phyloP scores from a whole-genome alignment of 768 basidiomycete genomes.

The Nidula microcarpa region DNA sequence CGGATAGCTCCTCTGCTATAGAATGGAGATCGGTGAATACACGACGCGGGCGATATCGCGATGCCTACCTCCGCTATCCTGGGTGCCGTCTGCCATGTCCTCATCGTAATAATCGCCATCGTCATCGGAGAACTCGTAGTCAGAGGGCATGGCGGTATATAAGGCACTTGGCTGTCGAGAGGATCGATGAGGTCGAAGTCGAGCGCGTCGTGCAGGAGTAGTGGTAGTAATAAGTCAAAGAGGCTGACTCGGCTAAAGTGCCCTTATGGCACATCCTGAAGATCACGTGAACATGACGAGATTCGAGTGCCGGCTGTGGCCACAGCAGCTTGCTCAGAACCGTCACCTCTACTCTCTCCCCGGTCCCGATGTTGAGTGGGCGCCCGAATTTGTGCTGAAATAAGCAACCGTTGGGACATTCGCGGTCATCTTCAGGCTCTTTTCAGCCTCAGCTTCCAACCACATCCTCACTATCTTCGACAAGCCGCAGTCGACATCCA shows the following conservation, averaged over 20 bases:
- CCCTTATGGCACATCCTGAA: neutral
- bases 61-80: slow-evolving; percentile 44
- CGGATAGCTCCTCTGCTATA: slow-evolving; percentile 7
- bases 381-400: too few species aligned
- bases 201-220: slow-evolving; percentile 2
- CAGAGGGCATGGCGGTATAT: slow-evolving; percentile 42
- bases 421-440: too few species aligned
- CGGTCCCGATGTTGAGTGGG: too few species aligned
- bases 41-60: neutral
- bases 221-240: neutral
- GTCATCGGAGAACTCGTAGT: slow-evolving; percentile 70
- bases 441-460: too few species aligned
- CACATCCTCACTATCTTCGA: too few species aligned
- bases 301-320: too few species aligned
- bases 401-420: too few species aligned
- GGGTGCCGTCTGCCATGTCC: slow-evolving; percentile 65
- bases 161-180: slow-evolving; percentile 3
- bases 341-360: too few species aligned
- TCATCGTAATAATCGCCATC: slow-evolving; percentile 68
- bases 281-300: slow-evolving; percentile 2
- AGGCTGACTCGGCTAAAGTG: slow-evolving; percentile 1
- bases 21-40: slow-evolving; percentile 4
- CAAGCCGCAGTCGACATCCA: too few species aligned
- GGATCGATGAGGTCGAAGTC: slow-evolving; percentile 18
- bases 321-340: too few species aligned